These are phyloP conservation scores for Chytriomyces confervae DNA, from an alignment of 192 early-diverging fungal species.

Conservation along the genomic window DNA sequence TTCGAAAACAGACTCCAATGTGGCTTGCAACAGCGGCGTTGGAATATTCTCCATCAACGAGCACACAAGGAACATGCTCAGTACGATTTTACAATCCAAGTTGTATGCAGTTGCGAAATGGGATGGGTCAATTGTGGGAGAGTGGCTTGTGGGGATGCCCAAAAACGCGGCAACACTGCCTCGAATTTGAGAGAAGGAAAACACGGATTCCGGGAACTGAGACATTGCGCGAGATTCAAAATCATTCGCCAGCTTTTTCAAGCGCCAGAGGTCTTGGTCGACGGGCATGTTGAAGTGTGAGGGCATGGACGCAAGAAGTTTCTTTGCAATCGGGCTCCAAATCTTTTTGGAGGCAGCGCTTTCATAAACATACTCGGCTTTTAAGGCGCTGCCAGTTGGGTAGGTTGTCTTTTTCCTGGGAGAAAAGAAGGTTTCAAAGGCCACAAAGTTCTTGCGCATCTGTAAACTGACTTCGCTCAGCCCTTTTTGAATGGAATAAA, in stretches of 20 bases:
- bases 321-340: conserved; percentile 30
- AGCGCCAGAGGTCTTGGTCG: conserved; percentile 37
- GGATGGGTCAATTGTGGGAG: background rate
- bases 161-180: conserved; percentile 14
- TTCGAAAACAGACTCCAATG: conserved; percentile 25
- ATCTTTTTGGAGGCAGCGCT: conserved; percentile 1
- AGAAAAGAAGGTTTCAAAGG: conserved; percentile 17
- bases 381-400: background rate
- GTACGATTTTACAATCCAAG: background rate
- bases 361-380: conserved; percentile 28
- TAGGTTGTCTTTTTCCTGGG: conserved; percentile 23
- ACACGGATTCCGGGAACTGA: conserved; percentile 16
- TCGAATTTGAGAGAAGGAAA: conserved; percentile 15
- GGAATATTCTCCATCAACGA: conserved; percentile 28
- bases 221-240: conserved; percentile 28
- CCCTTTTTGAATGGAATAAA: background rate
- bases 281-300: conserved; percentile 41
- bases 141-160: conserved; percentile 4
- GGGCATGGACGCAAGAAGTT: conserved; percentile 35
- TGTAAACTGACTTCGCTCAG: background rate
- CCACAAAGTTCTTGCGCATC: conserved; percentile 32
- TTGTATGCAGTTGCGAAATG: background rate
- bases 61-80: conserved; percentile 7
- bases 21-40: conserved; percentile 7
- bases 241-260: conserved; percentile 29